These are phyloP conservation scores for Phialophora tarda DNA, from an alignment of 2,329 filamentous ascomycete genomes.

Conservation along the genomic window DNA sequence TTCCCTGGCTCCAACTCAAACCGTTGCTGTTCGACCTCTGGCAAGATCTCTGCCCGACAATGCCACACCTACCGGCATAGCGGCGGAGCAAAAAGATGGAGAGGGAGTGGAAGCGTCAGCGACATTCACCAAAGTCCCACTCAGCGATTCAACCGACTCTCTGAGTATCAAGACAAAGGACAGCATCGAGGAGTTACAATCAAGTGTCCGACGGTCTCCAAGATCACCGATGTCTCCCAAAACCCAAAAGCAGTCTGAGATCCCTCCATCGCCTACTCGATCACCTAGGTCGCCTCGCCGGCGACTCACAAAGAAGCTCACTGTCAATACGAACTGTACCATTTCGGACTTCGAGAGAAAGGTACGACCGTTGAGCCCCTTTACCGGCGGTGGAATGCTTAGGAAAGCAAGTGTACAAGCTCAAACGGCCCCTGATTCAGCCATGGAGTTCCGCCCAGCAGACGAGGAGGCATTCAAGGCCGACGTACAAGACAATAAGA, in stretches of 20 bases:
- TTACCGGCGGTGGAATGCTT: conserved; percentile 36
- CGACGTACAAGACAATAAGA: conserved; percentile 8
- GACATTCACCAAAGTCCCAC: not conserved
- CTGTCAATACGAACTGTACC: conserved; percentile 30
- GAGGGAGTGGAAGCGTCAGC: conserved; percentile 1
- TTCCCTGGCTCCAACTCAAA: not conserved
- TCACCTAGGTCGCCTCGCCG: conserved; percentile 24
- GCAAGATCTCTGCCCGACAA: not conserved
- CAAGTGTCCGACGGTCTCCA: conserved; percentile 32
- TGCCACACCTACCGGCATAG: not conserved
- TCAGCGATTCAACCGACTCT: conserved; percentile 28
- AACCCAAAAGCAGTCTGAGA: conserved; percentile 18
- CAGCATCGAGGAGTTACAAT: conserved; percentile 34
- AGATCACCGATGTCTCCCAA: conserved; percentile 16
- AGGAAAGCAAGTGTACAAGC: conserved; percentile 28
- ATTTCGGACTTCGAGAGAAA: conserved; percentile 30
- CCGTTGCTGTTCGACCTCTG: not conserved
- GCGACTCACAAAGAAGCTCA: conserved; percentile 33
- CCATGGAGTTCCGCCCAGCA: conserved; percentile 37
- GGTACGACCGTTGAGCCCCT: conserved; percentile 36
- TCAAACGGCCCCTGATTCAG: conserved; percentile 26
- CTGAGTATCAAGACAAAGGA: conserved; percentile 36
- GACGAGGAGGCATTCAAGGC: conserved; percentile 27
- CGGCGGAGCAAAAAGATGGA: conserved; percentile 1
- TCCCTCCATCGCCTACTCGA: conserved; percentile 26